Evolutionary conservation across 768 basidiomycete genomes (phyloP), one percentile per base, ranked within the genome.

Genomic region (Rhodotorula graminis): DNA sequence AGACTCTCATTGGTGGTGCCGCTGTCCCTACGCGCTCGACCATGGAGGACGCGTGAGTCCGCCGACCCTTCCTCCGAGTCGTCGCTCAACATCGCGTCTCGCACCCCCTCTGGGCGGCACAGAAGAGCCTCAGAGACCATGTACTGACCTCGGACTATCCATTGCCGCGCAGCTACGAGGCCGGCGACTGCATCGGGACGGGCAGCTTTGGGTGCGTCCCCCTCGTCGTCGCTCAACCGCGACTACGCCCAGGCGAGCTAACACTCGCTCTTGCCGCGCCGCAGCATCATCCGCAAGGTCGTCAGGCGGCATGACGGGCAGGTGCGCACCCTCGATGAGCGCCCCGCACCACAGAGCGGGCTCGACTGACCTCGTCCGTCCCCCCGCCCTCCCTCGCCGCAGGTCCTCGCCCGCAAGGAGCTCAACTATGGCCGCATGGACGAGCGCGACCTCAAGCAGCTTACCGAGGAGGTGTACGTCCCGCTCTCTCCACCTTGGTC

Each of bases 351-450:
- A 58, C 40, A 53, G 67, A 74, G 59, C 69, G 15, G 18, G n/a
- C n/a, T 4, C 58, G 44, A 29, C n/a, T 37, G n/a, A 47, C 37
- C 37, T 18, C 15, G 46, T n/a, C 31, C 29, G n/a, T n/a, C n/a
- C n/a, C n/a, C 23, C 50, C 27, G 42, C 52, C 59, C 46, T 42
- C 25, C 1, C 55, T 19, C 40, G 8, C 18, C 5, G 7, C 58
- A 78, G 76, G 67, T 74, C 9, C 66, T 77, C n/a, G 77, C 77
- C 19, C 33, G 78, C 6, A 76, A 99, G 79, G 93, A 99, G 81
- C 87, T 99, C 78, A 93, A 97, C 82, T 99, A 97, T 82, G 93
- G 95, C 79, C 87, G 90, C 62, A 97, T 99, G 95, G 89, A 86
- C 50, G 93, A 97, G 81, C 86, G 93, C 52, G 96, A 99, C 80